phyloP scores from a whole-genome alignment of 495 filamentous ascomycete species.

The Penicillium odoratum region DNA sequence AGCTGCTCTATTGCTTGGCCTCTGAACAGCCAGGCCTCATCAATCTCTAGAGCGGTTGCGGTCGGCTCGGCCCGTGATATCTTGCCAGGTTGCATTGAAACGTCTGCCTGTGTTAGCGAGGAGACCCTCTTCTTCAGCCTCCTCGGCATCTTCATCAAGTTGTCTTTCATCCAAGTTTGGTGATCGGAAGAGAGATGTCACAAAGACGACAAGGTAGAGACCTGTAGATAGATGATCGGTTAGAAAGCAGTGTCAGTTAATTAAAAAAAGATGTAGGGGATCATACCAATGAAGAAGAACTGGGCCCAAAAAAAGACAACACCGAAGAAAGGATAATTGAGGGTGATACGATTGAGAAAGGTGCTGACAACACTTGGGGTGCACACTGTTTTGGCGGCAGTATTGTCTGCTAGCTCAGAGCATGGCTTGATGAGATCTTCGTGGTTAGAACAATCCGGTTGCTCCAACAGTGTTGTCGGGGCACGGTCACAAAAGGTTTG shows the following conservation, averaged over 20 bases:
- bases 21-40: too few relatives aligned
- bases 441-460: conserved; percentile 78
- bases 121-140: conserved; percentile 92
- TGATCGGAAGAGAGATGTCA: conserved; percentile 74
- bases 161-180: conserved; percentile 72
- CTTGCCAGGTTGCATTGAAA: conserved; percentile 84
- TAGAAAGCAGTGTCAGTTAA: background rate
- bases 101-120: conserved; percentile 77
- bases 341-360: conserved; percentile 88
- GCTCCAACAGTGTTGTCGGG: conserved; percentile 52
- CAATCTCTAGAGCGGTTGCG: conserved; percentile 11
- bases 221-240: conserved; percentile 30
- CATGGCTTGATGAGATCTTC: conserved; percentile 74
- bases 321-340: conserved; percentile 97
- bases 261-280: background rate
- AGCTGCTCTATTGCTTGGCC: background rate
- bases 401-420: conserved; percentile 64
- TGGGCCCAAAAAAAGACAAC: conserved; percentile 92
- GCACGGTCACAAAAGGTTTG: conserved; percentile 86
- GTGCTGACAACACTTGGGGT: conserved; percentile 87
- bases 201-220: conserved; percentile 75
- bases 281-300: conserved; percentile 77
- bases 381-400: conserved; percentile 71
- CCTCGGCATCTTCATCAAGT: conserved; percentile 84
- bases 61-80: conserved; percentile 64